Evolutionary conservation across 495 filamentous ascomycete genomes (phyloP).

Genomic region (Penicillium soppii): DNA sequence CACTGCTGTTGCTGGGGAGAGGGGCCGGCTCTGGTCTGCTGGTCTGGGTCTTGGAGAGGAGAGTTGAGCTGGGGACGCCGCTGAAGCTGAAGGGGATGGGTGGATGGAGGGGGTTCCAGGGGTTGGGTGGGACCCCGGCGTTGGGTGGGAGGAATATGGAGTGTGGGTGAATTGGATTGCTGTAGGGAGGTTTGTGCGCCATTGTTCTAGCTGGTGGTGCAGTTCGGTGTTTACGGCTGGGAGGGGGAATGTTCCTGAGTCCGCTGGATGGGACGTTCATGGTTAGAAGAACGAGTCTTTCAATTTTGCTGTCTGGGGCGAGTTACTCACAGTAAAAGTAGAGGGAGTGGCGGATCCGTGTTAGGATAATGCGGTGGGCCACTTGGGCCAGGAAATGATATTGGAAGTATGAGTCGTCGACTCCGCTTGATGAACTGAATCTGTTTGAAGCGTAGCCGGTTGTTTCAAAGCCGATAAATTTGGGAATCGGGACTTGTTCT

Average conservation of each 20-base stretch:
- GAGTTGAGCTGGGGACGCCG: slow-evolving; percentile 25
- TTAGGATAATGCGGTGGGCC: slow-evolving; percentile 49
- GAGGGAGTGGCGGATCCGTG: slow-evolving; percentile 46
- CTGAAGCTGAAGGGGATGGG: slow-evolving; percentile 21
- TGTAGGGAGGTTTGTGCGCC: slow-evolving; percentile 45
- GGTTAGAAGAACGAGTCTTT: not conserved
- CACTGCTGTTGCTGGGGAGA: slow-evolving; percentile 40
- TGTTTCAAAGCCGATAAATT: slow-evolving; percentile 46
- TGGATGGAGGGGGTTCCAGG: slow-evolving; percentile 16
- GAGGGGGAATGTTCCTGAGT: slow-evolving; percentile 45
- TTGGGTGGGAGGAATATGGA: slow-evolving; percentile 15
- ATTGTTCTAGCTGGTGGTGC: slow-evolving; percentile 48
- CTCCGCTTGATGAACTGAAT: slow-evolving; percentile 27
- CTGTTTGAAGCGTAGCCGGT: slow-evolving; percentile 33
- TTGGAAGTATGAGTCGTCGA: slow-evolving; percentile 49
- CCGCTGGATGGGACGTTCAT: slow-evolving; percentile 24
- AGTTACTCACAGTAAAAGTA: slow-evolving; percentile 45
- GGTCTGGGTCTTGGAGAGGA: slow-evolving; percentile 13
- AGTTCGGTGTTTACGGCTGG: slow-evolving; percentile 46
- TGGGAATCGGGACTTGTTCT: slow-evolving; percentile 47
- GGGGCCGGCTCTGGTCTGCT: slow-evolving; percentile 24
- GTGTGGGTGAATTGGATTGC: slow-evolving; percentile 40
- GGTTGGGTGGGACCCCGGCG: slow-evolving; percentile 13
- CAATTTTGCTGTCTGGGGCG: not conserved
- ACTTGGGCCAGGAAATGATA: slow-evolving; percentile 52